Conservation (phyloP, 805 yeast species). For the Zygotorulaspora danielsina region DNA sequence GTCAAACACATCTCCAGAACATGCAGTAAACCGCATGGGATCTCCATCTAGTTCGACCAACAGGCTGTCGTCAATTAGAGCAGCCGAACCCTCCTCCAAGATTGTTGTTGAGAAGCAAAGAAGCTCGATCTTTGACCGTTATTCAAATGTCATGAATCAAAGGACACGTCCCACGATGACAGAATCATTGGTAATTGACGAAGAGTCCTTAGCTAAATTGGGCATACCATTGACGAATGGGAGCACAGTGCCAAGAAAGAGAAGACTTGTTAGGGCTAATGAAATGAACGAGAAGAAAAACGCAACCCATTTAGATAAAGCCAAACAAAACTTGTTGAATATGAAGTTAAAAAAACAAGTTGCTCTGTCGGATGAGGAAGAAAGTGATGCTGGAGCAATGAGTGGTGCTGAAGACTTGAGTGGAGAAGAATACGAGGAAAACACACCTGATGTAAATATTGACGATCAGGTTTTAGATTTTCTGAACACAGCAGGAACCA, state of each 20-base stretch:
- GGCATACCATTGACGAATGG: slow-evolving; percentile 13
- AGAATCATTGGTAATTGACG: slow-evolving; percentile 14
- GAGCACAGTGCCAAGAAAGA: slow-evolving; percentile 29
- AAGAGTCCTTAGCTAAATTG: slow-evolving; percentile 16
- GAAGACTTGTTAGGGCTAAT: slow-evolving; percentile 41
- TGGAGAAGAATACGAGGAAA: slow-evolving; percentile 33
- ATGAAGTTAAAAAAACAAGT: slow-evolving; percentile 19
- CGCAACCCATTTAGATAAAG: slow-evolving; percentile 33
- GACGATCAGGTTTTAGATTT: slow-evolving; percentile 69
- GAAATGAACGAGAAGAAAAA: slow-evolving; percentile 22
- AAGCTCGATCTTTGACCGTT: slow-evolving; percentile 38
- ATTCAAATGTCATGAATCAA: slow-evolving; percentile 31
- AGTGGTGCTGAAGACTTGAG: slow-evolving; percentile 43
- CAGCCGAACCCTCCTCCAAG: slow-evolving; percentile 33
- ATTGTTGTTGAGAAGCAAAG: slow-evolving; percentile 37
- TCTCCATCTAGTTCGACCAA: slow-evolving; percentile 26
- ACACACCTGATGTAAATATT: slow-evolving; percentile 38
- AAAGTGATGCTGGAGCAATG: slow-evolving; percentile 25
- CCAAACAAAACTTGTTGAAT: slow-evolving; percentile 28
- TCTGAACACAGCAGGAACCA: slow-evolving; percentile 68
- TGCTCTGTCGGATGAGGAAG: slow-evolving; percentile 20
- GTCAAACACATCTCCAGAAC: slow-evolving; percentile 3
- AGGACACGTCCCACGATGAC: slow-evolving; percentile 12
- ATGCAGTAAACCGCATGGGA: slow-evolving; percentile 17
- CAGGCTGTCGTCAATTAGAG: slow-evolving; percentile 15